Evolutionary conservation across 331 rosid species (phyloP).

Genomic region (Ulmus americana): DNA sequence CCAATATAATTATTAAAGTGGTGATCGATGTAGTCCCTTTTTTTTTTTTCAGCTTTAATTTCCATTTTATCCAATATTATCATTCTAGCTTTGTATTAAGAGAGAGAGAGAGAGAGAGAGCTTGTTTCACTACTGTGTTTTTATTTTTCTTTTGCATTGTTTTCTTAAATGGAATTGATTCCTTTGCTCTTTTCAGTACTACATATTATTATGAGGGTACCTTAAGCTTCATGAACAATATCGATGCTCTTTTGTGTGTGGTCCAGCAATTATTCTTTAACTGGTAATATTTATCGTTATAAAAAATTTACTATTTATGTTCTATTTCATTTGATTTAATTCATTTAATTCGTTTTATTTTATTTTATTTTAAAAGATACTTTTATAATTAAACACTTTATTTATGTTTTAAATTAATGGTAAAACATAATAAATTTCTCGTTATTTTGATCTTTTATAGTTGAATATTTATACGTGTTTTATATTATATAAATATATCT

Average conservation of each 20-base stretch:
- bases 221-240: constrained; percentile 1
- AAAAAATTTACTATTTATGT: no score
- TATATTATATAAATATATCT: no score
- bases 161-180: constrained; percentile 36
- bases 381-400: no score
- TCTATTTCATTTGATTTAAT: no score
- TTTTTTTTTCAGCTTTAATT: constrained; percentile 5
- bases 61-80: constrained; percentile 17
- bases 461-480: no score
- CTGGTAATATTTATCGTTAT: no score
- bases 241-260: background rate
- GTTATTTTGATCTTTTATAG: no score
- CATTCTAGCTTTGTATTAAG: constrained; percentile 24
- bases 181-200: constrained; percentile 23
- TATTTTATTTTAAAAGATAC: no score
- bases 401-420: no score
- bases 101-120: background rate
- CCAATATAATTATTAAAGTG: constrained; percentile 24
- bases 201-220: background rate
- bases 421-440: no score
- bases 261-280: no score
- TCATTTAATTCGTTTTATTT: no score
- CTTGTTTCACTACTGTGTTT: constrained; percentile 20
- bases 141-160: constrained; percentile 29
- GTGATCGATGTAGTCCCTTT: constrained; percentile 41